Conservation (phyloP, 2,329 filamentous ascomycete species). For the Leptodontidium sp. region DNA sequence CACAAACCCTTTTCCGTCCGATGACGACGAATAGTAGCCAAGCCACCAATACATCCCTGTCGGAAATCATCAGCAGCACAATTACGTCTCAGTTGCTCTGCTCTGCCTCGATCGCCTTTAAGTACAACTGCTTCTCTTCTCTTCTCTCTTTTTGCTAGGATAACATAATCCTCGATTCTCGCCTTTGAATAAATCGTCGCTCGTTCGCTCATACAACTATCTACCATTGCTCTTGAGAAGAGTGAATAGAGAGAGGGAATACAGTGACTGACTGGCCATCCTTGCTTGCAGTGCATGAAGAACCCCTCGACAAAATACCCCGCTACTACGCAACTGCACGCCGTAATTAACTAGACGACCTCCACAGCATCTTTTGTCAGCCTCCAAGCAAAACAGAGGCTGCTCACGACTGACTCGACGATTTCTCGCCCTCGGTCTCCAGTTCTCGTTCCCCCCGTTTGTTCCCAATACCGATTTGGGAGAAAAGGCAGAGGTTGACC, state of each 20-base stretch:
- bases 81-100: neutral
- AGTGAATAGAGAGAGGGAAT: too few species aligned
- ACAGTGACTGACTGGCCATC: neutral
- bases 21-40: conserved; percentile 3
- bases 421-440: neutral
- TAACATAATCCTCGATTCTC: too few species aligned
- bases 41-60: conserved; percentile 11
- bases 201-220: neutral
- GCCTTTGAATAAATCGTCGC: neutral
- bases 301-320: conserved; percentile 17
- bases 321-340: neutral
- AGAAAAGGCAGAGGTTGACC: neutral
- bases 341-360: neutral
- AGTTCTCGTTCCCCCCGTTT: neutral
- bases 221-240: too few species aligned
- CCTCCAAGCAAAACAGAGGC: conserved; percentile 13
- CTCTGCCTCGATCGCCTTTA: too few species aligned
- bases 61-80: neutral
- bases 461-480: neutral
- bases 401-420: conserved; percentile 1
- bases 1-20: neutral
- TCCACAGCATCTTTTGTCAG: conserved; percentile 7
- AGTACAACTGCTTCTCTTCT: neutral
- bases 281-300: conserved; percentile 4
- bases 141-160: neutral